These are phyloP conservation scores for Pseudovirgaria hyperparasitica DNA, from an alignment of 2,329 filamentous ascomycete genomes.

Conservation along the genomic window DNA sequence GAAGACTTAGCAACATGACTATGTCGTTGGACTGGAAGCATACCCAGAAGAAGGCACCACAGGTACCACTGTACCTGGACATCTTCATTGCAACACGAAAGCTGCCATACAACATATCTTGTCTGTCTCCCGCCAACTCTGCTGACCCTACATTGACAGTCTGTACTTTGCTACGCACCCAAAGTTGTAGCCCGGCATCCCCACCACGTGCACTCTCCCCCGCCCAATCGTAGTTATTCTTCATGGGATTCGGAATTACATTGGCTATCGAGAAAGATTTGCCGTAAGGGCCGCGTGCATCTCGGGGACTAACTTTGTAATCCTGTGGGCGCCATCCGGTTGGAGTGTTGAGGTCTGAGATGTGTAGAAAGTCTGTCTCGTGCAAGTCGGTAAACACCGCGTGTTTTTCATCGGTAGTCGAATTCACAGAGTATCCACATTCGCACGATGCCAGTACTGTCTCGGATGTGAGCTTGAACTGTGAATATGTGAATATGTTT, in stretches of 20 bases:
- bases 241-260: conserved; percentile 40
- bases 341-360: conserved; percentile 32
- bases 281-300: conserved; percentile 50
- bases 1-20: conserved; percentile 6
- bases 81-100: conserved; percentile 57
- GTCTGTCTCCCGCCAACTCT: conserved; percentile 48
- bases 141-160: conserved; percentile 46
- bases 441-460: conserved; percentile 44
- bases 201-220: conserved; percentile 33
- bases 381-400: conserved; percentile 55
- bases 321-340: conserved; percentile 52
- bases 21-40: conserved; percentile 5
- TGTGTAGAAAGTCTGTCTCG: conserved; percentile 58
- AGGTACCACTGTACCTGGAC: conserved; percentile 51
- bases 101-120: conserved; percentile 56
- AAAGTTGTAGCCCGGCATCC: conserved; percentile 24
- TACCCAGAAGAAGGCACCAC: conserved; percentile 71
- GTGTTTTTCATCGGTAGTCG: conserved; percentile 25
- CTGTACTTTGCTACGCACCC: conserved; percentile 20
- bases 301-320: conserved; percentile 50
- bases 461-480: too few relatives aligned
- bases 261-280: conserved; percentile 49
- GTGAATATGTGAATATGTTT: too few relatives aligned
- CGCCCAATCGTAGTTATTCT: conserved; percentile 28
- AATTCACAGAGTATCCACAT: conserved; percentile 55